Conservation (phyloP, 2,329 filamentous ascomycete genomes). For the Colletotrichum aenigma region DNA sequence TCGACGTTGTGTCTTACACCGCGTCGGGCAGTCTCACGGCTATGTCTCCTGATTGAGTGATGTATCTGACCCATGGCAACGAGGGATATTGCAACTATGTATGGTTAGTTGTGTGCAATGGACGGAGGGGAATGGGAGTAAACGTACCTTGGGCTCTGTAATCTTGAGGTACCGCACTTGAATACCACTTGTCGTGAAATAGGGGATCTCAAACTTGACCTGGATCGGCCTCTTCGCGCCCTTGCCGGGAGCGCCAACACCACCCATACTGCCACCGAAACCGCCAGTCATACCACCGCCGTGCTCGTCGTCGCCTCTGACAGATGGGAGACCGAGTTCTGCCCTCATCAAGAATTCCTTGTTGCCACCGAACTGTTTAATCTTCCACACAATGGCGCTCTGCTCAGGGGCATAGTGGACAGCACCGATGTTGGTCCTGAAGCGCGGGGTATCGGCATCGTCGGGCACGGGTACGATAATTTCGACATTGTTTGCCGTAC, state of each 20-base stretch:
- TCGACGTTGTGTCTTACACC: constrained; percentile 55
- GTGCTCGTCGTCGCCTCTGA: constrained; percentile 93
- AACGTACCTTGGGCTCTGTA: constrained; percentile 91
- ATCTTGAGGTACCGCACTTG: constrained; percentile 99
- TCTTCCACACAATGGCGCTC: constrained; percentile 99
- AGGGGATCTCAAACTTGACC: constrained; percentile 99
- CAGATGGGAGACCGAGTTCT: constrained; percentile 90
- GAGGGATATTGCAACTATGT: constrained; percentile 93
- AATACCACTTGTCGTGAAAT: constrained; percentile 99
- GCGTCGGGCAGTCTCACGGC: constrained; percentile 93
- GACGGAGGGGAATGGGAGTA: constrained; percentile 29
- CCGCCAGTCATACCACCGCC: constrained; percentile 98
- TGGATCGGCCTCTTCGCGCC: constrained; percentile 92
- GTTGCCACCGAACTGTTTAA: constrained; percentile 98
- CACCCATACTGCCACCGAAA: constrained; percentile 96
- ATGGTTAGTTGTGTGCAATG: neutral
- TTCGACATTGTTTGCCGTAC: constrained; percentile 98
- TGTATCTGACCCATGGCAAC: constrained; percentile 96
- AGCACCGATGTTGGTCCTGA: constrained; percentile 95
- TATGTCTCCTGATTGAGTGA: constrained; percentile 97
- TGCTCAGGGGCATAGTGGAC: constrained; percentile 98
- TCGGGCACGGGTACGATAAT: constrained; percentile 97
- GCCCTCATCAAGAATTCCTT: constrained; percentile 99
- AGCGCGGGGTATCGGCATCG: constrained; percentile 93
- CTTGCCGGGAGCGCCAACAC: constrained; percentile 77